phyloP scores from a whole-genome alignment of 2,329 filamentous ascomycete species.

The Trichoderma sp. region DNA sequence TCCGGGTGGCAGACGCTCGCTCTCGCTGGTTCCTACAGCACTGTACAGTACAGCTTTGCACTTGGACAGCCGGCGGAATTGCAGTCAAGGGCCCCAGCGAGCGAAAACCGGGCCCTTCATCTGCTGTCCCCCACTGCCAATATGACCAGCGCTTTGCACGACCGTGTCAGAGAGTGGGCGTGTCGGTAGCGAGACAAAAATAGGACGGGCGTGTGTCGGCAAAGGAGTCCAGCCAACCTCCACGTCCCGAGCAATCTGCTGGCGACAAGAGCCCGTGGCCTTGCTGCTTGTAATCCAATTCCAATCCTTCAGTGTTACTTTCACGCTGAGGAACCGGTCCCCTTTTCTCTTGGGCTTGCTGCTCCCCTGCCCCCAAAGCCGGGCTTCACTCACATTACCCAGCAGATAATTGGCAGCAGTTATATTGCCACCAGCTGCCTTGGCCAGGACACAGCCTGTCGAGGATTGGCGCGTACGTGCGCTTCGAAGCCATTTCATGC shows the following conservation, averaged over 20 bases:
- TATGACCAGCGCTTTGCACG: conserved; percentile 10
- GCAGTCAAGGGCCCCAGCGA: conserved; percentile 9
- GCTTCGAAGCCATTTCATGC: conserved; percentile 19
- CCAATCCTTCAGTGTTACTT: conserved; percentile 21
- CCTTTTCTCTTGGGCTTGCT: background rate
- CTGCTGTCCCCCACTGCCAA: conserved; percentile 8
- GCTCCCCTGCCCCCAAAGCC: conserved; percentile 6
- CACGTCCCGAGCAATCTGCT: background rate
- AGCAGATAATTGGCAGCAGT: background rate
- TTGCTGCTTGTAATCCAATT: background rate
- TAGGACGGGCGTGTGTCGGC: conserved; percentile 20
- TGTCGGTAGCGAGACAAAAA: conserved; percentile 23
- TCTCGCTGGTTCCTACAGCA: background rate
- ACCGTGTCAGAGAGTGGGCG: conserved; percentile 19
- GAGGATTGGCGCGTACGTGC: background rate
- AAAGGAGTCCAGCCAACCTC: conserved; percentile 9
- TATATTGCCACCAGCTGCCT: background rate
- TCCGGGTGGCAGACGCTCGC: background rate
- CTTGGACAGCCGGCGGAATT: background rate
- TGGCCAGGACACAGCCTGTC: conserved; percentile 1
- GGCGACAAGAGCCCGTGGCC: background rate
- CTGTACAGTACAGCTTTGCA: background rate
- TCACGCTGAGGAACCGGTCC: background rate
- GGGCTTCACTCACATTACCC: background rate
- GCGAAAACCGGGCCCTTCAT: conserved; percentile 21